Percentiles rank a stretch among this genome's conserved stretches.
These are phyloP conservation scores for Elongisporangium senticosum DNA, from an alignment of 352 stramenopile genomes.

Conservation along the genomic window DNA sequence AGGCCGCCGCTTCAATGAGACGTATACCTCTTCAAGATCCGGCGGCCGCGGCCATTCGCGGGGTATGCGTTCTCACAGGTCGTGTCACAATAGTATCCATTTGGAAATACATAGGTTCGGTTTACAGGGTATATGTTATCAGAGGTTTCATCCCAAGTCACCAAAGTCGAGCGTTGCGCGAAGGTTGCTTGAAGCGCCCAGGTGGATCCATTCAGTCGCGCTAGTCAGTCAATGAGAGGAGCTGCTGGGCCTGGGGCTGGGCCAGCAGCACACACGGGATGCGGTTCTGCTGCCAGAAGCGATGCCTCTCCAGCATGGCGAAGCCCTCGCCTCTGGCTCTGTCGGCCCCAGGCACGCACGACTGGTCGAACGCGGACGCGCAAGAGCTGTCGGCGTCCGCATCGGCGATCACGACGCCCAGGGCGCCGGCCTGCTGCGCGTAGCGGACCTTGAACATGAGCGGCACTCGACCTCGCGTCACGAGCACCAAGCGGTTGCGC, in stretches of 20 bases:
- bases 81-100: background rate
- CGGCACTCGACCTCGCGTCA: slow-evolving; percentile 40
- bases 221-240: slow-evolving; percentile 17
- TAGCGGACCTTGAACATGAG: slow-evolving; percentile 68
- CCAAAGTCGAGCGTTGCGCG: slow-evolving; percentile 3
- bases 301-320: slow-evolving; percentile 38
- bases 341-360: slow-evolving; percentile 55
- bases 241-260: slow-evolving; percentile 20
- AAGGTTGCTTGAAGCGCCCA: slow-evolving; percentile 4
- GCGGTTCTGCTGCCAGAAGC: slow-evolving; percentile 41
- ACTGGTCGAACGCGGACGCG: slow-evolving; percentile 50
- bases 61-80: slow-evolving; percentile 1
- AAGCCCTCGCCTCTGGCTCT: slow-evolving; percentile 51
- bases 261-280: slow-evolving; percentile 61
- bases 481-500: slow-evolving; percentile 52
- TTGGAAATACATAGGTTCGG: too few species aligned
- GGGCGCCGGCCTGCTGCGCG: slow-evolving; percentile 53
- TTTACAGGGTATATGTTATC: background rate
- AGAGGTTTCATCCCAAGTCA: background rate
- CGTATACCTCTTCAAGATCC: background rate
- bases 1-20: background rate
- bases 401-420: slow-evolving; percentile 65
- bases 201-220: background rate
- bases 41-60: background rate
- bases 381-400: slow-evolving; percentile 26